Conservation (phyloP, 805 yeast genomes). For the Lipomyces sp. region DNA sequence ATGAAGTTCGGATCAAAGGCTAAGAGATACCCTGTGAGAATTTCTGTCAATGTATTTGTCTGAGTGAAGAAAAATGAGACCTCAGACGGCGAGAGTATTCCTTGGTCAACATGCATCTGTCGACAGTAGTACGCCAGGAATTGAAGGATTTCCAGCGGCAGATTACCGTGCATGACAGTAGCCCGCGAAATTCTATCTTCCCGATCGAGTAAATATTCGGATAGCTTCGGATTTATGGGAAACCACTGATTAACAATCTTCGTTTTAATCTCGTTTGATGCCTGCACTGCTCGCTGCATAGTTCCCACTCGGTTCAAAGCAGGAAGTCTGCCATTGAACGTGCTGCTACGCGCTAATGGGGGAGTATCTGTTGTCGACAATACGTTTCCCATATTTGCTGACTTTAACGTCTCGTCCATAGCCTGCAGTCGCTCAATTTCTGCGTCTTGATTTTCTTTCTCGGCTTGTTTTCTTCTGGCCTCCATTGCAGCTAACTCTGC, state of each 20-base stretch:
- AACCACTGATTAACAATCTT: conserved; percentile 22
- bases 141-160: conserved; percentile 33
- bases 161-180: conserved; percentile 34
- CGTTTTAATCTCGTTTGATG: conserved; percentile 10
- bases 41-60: conserved; percentile 23
- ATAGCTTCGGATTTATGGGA: conserved; percentile 18
- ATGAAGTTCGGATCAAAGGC: not conserved
- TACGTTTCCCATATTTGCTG: not conserved
- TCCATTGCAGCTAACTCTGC: conserved; percentile 18
- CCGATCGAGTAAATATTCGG: conserved; percentile 31
- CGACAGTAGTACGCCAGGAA: conserved; percentile 28
- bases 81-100: conserved; percentile 22
- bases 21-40: conserved; percentile 28
- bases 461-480: conserved; percentile 6
- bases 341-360: not conserved
- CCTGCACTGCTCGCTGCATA: not conserved
- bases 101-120: conserved; percentile 26
- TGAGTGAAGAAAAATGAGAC: conserved; percentile 17
- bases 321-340: conserved; percentile 1
- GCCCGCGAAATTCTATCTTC: conserved; percentile 34
- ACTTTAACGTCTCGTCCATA: conserved; percentile 12
- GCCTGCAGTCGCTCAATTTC: conserved; percentile 19
- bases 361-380: not conserved
- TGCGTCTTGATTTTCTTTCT: conserved; percentile 3
- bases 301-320: not conserved